phyloP scores from a whole-genome alignment of 108 stramenopile species.

The Parietichytrium sp. region DNA sequence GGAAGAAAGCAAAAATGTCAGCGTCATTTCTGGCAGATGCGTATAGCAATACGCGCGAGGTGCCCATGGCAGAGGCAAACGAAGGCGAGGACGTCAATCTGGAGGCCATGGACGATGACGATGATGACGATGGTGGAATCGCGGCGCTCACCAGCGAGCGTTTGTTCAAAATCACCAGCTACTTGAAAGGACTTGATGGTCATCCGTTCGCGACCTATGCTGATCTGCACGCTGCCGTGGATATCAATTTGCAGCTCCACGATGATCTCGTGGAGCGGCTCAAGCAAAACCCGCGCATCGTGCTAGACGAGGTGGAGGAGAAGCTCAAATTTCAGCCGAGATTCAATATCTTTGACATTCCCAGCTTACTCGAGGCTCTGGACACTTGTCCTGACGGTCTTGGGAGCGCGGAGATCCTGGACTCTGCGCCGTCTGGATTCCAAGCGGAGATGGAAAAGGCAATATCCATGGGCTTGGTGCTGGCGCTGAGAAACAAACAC shows the following conservation, averaged over 20 bases:
- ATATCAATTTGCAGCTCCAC: not conserved
- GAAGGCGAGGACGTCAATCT: not conserved
- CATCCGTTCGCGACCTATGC: not conserved
- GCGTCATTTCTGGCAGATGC: too few species aligned
- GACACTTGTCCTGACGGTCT: not conserved
- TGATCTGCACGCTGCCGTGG: not conserved
- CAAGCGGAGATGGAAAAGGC: not conserved
- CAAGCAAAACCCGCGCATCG: not conserved
- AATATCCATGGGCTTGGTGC: not conserved
- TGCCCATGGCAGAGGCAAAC: too few species aligned
- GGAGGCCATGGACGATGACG: not conserved
- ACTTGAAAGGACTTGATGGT: not conserved
- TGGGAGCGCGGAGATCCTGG: not conserved
- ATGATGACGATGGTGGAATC: not conserved
- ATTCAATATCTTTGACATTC: not conserved
- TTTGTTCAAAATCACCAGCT: not conserved
- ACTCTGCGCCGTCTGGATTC: not conserved
- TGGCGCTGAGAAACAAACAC: not conserved
- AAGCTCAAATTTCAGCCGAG: conserved; percentile 10
- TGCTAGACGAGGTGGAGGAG: not conserved
- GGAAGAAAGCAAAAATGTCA: too few species aligned
- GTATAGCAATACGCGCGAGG: too few species aligned
- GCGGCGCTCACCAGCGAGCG: conserved; percentile 3
- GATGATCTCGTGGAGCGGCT: not conserved
- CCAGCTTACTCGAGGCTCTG: not conserved